phyloP scores from a whole-genome alignment of 768 basidiomycete species.

The Podaxis mareebaensis region DNA sequence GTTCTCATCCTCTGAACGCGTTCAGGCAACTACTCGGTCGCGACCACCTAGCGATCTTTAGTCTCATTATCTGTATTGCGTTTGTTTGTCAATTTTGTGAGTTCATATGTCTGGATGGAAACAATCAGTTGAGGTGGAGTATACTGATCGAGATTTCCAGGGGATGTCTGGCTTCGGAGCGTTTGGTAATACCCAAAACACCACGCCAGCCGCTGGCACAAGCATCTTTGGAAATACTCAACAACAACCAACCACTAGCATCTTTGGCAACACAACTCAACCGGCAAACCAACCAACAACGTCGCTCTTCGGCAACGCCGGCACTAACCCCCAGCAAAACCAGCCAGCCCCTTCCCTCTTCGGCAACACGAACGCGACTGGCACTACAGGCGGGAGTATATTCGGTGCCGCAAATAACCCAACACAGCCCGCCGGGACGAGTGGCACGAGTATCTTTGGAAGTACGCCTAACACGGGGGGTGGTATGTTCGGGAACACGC shows the following conservation, averaged over 20 bases:
- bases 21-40: neutral
- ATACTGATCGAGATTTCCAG: conserved; percentile 8
- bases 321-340: conserved; percentile 16
- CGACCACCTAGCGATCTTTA: neutral
- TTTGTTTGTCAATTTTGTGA: neutral
- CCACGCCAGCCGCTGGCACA: conserved; percentile 16
- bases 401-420: conserved; percentile 10
- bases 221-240: conserved; percentile 25
- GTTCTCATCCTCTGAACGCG: neutral
- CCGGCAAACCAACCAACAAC: conserved; percentile 2
- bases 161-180: conserved; percentile 29
- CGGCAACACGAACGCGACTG: conserved; percentile 15
- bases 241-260: conserved; percentile 18
- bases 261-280: conserved; percentile 19
- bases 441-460: conserved; percentile 31
- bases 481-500: neutral
- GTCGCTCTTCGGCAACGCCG: conserved; percentile 27
- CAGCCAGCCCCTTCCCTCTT: conserved; percentile 11
- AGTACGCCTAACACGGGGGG: conserved; percentile 7
- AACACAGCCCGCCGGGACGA: conserved; percentile 18
- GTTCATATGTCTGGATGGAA: neutral
- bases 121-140: neutral
- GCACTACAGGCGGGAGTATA: conserved; percentile 8
- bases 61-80: neutral
- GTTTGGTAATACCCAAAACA: conserved; percentile 20